phyloP scores from a whole-genome alignment of 176 grass and related monocot species.

The Juncus inflexus region DNA sequence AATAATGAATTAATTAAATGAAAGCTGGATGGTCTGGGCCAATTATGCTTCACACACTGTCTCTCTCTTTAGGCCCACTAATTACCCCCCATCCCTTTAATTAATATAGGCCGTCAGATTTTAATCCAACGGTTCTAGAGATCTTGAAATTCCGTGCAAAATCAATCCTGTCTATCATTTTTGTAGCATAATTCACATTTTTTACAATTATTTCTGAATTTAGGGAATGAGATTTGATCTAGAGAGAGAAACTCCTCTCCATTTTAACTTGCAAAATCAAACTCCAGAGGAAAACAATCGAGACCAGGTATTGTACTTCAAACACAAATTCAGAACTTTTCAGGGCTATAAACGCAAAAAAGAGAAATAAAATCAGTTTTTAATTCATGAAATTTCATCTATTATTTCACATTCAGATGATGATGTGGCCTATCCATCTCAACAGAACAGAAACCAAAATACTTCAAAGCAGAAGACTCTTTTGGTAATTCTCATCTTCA shows the following conservation, averaged over 20 bases:
- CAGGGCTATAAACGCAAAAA: not conserved
- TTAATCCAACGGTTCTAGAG: not conserved
- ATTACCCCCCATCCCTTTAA: too few species aligned
- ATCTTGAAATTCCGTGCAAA: too few species aligned
- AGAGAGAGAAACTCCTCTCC: constrained; percentile 68
- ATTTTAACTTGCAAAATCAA: constrained; percentile 92
- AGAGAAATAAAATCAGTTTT: not conserved
- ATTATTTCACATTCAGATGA: constrained; percentile 18
- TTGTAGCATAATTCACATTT: not conserved
- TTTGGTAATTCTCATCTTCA: constrained; percentile 23
- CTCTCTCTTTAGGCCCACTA: too few species aligned
- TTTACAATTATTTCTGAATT: constrained; percentile 10
- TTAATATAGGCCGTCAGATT: too few species aligned
- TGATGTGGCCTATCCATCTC: not conserved
- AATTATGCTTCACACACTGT: too few species aligned
- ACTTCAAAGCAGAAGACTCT: constrained; percentile 8
- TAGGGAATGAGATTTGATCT: constrained; percentile 94
- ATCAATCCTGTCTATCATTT: not conserved
- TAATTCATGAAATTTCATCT: too few species aligned
- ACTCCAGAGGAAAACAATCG: constrained; percentile 76
- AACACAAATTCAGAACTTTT: not conserved
- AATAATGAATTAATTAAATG: too few species aligned
- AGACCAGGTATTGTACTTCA: constrained; percentile 48
- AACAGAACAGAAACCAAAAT: not conserved
- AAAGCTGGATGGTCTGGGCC: too few species aligned